Base-by-base conservation (phyloP, 768 basidiomycete species). In the Plicaturopsis crispa region DNA sequence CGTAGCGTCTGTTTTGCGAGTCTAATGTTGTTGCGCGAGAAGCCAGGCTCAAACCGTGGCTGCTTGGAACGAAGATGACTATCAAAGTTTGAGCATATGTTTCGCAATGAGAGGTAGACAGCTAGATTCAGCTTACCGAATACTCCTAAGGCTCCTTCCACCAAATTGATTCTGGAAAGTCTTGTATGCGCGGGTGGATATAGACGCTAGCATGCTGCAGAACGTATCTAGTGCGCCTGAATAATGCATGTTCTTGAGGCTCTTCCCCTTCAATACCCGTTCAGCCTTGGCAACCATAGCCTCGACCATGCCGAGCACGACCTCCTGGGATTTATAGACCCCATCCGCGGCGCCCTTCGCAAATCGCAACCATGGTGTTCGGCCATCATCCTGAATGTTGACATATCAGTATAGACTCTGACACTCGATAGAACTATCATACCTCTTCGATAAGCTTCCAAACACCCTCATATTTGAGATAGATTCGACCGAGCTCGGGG, bases 341-440 rank as follows among this genome's bases (percentile, higher is more conserved):
- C 52, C 54, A 18, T 39, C 35, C 5, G 38, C 33, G 28, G 41
- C 48, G 6, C 53, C 53, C 14, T 42, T 23, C 2, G 51, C 49
- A 44, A 52, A 55, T 7, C 40, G 38, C 19, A 54, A 36, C 35
- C 36, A 52, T 2, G 52, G 48, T 0, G 45, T 45, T 2, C 37
- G 26, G 0, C 49, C 42, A 24, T 47, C 51, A 23, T 52, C 44
- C 51, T 48, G 6, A 36, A 6, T 18, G n/a, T 8, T 21, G 17
- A 1, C 5, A 33, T 6, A 5, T 6, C 19, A 18, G n/a, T 31
- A n/a, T 19, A 36, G 23, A 10, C 35, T 10, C 12, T 19, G 10
- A n/a, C 26, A 22, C 8, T 24, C n/a, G 16, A 10, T 6, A 11
- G 11, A 10, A 35, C 13, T 35, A 6, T 4, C 40, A 10, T 24